These are phyloP conservation scores for Aspergillus proliferans DNA, from an alignment of 2,329 filamentous ascomycete genomes.

Conservation along the genomic window DNA sequence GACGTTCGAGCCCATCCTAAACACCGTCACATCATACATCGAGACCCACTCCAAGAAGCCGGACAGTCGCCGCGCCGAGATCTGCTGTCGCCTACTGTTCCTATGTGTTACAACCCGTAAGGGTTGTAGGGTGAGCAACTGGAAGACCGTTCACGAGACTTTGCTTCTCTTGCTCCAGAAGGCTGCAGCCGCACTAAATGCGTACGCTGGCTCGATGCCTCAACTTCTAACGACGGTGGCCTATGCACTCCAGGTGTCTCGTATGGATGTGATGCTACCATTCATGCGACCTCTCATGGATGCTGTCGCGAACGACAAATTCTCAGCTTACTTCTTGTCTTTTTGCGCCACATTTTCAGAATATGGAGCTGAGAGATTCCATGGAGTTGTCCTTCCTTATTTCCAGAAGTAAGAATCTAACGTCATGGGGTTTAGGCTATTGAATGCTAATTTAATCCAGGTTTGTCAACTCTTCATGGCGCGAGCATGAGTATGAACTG, in stretches of 20 bases:
- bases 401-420: slow-evolving; percentile 64
- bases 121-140: slow-evolving; percentile 66
- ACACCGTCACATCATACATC: slow-evolving; percentile 53
- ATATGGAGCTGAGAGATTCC: slow-evolving; percentile 67
- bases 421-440: slow-evolving; percentile 5
- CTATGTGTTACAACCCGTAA: slow-evolving; percentile 73
- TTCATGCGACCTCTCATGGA: slow-evolving; percentile 61
- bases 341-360: slow-evolving; percentile 80
- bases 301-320: slow-evolving; percentile 56
- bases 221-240: slow-evolving; percentile 46
- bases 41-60: slow-evolving; percentile 27
- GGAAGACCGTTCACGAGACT: slow-evolving; percentile 58
- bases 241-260: slow-evolving; percentile 66
- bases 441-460: slow-evolving; percentile 36
- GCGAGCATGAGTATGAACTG: slow-evolving; percentile 59
- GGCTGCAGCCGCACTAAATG: slow-evolving; percentile 16
- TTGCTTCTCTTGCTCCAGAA: slow-evolving; percentile 49
- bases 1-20: slow-evolving; percentile 64
- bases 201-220: slow-evolving; percentile 22
- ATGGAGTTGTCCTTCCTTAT: slow-evolving; percentile 67
- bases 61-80: slow-evolving; percentile 35
- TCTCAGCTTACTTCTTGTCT: slow-evolving; percentile 68
- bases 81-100: slow-evolving; percentile 42
- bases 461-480: slow-evolving; percentile 71
- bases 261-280: slow-evolving; percentile 72